Evolutionary conservation across 345 rosid genomes (phyloP), one percentile per base, ranked within the genome.

Genomic region (Turnera subulata): DNA sequence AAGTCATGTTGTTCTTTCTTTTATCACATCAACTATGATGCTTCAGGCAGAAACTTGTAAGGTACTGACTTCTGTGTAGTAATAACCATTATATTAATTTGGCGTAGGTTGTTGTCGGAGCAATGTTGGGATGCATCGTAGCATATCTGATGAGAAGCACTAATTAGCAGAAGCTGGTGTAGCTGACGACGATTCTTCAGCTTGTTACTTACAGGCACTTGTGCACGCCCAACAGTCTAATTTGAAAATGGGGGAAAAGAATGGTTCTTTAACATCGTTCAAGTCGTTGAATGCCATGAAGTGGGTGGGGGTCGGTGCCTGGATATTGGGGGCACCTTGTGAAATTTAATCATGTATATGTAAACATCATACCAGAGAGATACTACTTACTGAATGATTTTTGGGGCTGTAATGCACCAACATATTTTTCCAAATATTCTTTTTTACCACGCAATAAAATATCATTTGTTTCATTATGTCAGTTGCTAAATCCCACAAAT

Each of bases 81-180:
- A 37, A 20, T 39, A 11, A 58, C 22, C 53, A 15, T 16, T 18
- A 18, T 29, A 0, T 21, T 32, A 19, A 7, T 23, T 8, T 53
- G 61, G n/a, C 53, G 56, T 88, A 92, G 97, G 98, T 92, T 54
- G 84, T 80, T 50, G 97, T 80, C 5, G 98, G 98, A 50, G 80
- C 84, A 12, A 11, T 84, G 11, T 58, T 92, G 82, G 98, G 98
- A 59, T 79, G 83, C 62, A 37, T 86, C 26, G 91, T 89, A 25
- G 95, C 84, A 0, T 84, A 70, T 68, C 65, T 89, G 67, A 86
- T 83, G 95, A 79, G 93, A 72, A 77, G 49, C 59, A 69, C 79
- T 10, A 57, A 77, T 56, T 83, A 84, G 75, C 58, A 35, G 5
- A 29, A 8, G 35, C 5, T 29, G 35, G 8, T 40, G 5, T 3